Evolutionary conservation across 345 rosid species (phyloP), one percentile per base, ranked within the genome.

Genomic region (Xanthoceras sorbifolium): DNA sequence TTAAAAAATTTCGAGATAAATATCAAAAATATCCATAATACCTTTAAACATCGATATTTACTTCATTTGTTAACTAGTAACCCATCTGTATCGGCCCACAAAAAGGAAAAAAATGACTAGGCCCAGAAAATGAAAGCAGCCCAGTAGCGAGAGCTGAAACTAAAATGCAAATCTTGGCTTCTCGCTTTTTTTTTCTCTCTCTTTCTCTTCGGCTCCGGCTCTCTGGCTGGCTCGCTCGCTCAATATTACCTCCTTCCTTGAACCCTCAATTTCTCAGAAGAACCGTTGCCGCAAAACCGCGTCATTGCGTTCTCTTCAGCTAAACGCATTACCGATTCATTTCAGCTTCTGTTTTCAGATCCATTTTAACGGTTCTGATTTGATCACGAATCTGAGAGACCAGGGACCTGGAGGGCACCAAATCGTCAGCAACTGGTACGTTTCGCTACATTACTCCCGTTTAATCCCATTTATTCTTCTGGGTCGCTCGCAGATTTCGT

Each of bases 221-320:
- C 32, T 55, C 22, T 38, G 59, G 22, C 59, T 61, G 18, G 23
- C 26, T 60, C 36, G 4, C 54, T 59, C 61, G 26, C 61, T 55
- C 26, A 55, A 57, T 38, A 18, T 55, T n/a, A 9, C 76, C 76
- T 62, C 55, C 67, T 14, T 62, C 55, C 67, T 14, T 62, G 36
- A 60, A 60, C 40, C 66, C 67, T 72, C 40, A 60, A 73, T 62
- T 61, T 44, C 29, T 73, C 36, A 38, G 42, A 10, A 44, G 42
- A 73, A 73, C 59, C 76, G 76, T 61, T 73, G n/a, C n/a, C n/a
- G n/a, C 6, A 44, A 42, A 73, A 73, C 68, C 42, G 59, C 42
- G 55, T 73, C 55, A 28, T 61, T 55, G 1, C 31, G 46, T 63
- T 71, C 74, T 73, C 57, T 14, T 18, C 12, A 73, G 28, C 68